Evolutionary conservation across 164 flowering plant species (phyloP).

Genomic region (Nymphaea colorata): DNA sequence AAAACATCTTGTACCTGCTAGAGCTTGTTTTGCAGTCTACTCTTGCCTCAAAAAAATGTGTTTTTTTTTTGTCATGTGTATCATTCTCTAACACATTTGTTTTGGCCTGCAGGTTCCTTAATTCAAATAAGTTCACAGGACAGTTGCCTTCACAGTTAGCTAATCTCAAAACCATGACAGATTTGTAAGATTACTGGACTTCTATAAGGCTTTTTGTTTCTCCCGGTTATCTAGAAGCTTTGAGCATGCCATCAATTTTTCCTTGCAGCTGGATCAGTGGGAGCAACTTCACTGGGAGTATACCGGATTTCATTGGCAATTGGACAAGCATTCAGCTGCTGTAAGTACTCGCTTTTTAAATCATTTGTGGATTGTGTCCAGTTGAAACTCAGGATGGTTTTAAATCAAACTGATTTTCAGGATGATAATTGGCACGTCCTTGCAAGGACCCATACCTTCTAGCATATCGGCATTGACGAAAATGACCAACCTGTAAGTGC

Average conservation of each 20-base stretch:
- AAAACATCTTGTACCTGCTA: no score
- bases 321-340: slow-evolving; percentile 19
- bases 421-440: slow-evolving; percentile 56
- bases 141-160: slow-evolving; percentile 12
- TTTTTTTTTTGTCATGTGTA: no score
- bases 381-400: no score
- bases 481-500: slow-evolving; percentile 37
- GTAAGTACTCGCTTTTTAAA: slow-evolving; percentile 15
- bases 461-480: slow-evolving; percentile 33
- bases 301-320: slow-evolving; percentile 23
- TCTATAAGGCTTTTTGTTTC: no score
- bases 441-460: slow-evolving; percentile 58
- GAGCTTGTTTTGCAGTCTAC: no score
- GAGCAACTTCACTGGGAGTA: slow-evolving; percentile 28
- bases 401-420: slow-evolving; percentile 13
- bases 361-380: no score
- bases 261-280: slow-evolving; percentile 28
- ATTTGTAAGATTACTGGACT: slow-evolving; percentile 8
- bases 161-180: slow-evolving; percentile 8
- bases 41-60: no score
- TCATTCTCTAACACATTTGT: no score
- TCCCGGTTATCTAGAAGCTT: no score
- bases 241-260: not conserved
- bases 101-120: slow-evolving; percentile 11
- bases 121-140: slow-evolving; percentile 17